Conservation (phyloP, 2,329 filamentous ascomycete genomes). For the Biscogniauxia mediterranea region DNA sequence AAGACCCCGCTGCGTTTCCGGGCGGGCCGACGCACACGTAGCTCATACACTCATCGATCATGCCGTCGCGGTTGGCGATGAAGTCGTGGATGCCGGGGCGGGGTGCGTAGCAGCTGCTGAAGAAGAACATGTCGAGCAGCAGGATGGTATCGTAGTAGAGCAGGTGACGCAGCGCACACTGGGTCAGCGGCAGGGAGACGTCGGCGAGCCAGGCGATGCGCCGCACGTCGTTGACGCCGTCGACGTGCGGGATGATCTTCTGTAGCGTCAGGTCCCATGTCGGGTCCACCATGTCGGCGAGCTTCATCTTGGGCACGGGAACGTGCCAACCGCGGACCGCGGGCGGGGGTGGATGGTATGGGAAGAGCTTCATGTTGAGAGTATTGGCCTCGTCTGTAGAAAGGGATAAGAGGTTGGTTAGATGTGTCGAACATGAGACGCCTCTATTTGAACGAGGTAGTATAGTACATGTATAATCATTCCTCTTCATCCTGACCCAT, state of each 20-base stretch:
- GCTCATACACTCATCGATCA: slow-evolving; percentile 83
- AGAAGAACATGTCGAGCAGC: slow-evolving; percentile 93
- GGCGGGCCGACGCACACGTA: slow-evolving; percentile 63
- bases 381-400: slow-evolving; percentile 81
- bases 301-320: slow-evolving; percentile 71
- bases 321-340: slow-evolving; percentile 86
- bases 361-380: slow-evolving; percentile 94
- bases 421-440: background rate
- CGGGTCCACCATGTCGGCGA: slow-evolving; percentile 61
- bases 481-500: too few species aligned
- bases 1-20: background rate
- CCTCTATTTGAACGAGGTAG: background rate
- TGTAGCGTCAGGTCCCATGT: slow-evolving; percentile 76
- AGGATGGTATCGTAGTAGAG: slow-evolving; percentile 91
- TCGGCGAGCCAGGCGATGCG: slow-evolving; percentile 83
- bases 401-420: slow-evolving; percentile 14
- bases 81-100: slow-evolving; percentile 78
- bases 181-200: slow-evolving; percentile 81
- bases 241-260: slow-evolving; percentile 80
- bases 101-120: slow-evolving; percentile 84
- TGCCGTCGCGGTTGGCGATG: slow-evolving; percentile 66
- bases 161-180: slow-evolving; percentile 82
- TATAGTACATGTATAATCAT: background rate
- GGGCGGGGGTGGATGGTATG: slow-evolving; percentile 73
- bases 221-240: slow-evolving; percentile 86